These are phyloP conservation scores for Trametes cingulata DNA, from an alignment of 768 basidiomycete species.

Conservation along the genomic window DNA sequence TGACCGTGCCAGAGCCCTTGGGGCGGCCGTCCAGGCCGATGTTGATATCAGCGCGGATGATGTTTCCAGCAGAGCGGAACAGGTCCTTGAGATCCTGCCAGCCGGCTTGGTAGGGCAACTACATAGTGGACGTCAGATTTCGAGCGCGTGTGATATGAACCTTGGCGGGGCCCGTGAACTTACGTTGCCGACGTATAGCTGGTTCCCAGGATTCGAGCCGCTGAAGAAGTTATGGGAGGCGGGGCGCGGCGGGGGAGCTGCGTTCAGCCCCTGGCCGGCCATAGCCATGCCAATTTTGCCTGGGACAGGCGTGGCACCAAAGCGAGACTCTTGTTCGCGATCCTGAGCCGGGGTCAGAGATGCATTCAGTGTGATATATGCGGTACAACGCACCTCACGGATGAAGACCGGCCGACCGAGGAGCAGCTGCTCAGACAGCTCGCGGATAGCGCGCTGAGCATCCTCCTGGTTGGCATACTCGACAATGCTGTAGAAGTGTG, in stretches of 20 bases:
- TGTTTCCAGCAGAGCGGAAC: constrained; percentile 93
- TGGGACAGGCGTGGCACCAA: constrained; percentile 92
- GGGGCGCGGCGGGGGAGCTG: constrained; percentile 80
- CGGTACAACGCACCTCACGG: constrained; percentile 69
- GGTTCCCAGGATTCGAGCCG: constrained; percentile 79
- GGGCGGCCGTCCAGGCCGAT: constrained; percentile 91
- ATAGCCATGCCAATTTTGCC: constrained; percentile 96
- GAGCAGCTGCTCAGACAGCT: constrained; percentile 87
- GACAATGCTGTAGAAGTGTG: constrained; percentile 72
- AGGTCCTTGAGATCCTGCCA: constrained; percentile 99
- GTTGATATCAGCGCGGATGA: constrained; percentile 94
- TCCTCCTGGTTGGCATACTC: constrained; percentile 93
- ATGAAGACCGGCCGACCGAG: constrained; percentile 95
- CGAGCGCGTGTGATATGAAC: background rate
- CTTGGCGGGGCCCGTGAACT: constrained; percentile 27
- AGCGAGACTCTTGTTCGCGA: constrained; percentile 93
- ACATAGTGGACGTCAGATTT: constrained; percentile 6
- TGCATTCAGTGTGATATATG: background rate
- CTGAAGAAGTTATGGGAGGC: constrained; percentile 75
- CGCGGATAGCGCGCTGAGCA: constrained; percentile 83
- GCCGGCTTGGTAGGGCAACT: constrained; percentile 96
- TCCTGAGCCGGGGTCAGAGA: constrained; percentile 54
- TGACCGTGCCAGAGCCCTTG: constrained; percentile 97
- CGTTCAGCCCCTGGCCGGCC: constrained; percentile 85
- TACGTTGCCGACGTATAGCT: constrained; percentile 92